Conservation (phyloP, 768 basidiomycete genomes). For the Rhizopogon vinicolor region DNA sequence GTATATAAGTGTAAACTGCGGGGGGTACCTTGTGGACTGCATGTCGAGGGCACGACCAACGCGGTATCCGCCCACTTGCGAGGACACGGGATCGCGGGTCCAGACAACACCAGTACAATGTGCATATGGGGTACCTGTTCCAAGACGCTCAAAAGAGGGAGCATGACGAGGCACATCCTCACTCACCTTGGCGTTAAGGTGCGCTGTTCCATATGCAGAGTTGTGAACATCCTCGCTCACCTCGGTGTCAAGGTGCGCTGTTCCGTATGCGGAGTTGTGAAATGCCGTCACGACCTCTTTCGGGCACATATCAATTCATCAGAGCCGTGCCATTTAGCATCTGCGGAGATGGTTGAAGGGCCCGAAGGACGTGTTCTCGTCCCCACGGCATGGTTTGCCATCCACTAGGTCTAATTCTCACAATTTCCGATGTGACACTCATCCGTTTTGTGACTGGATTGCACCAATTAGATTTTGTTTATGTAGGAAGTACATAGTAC, state of each 20-base stretch:
- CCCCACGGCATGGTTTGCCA: too few relatives aligned
- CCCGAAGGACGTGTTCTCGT: too few relatives aligned
- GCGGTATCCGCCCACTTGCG: conserved; percentile 3
- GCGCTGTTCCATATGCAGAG: not conserved
- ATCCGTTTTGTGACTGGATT: too few relatives aligned
- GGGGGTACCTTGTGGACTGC: not conserved
- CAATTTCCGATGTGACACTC: too few relatives aligned
- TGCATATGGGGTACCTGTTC: conserved; percentile 1
- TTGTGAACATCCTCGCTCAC: conserved; percentile 1
- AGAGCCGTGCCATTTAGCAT: too few relatives aligned
- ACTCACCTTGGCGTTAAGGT: conserved; percentile 1
- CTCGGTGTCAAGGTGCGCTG: not conserved
- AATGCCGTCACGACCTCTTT: too few relatives aligned
- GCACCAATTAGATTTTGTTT: not conserved
- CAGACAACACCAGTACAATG: not conserved
- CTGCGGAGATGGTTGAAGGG: too few relatives aligned
- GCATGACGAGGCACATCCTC: conserved; percentile 3
- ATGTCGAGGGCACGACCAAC: not conserved
- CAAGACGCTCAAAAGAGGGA: not conserved
- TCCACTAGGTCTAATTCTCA: too few relatives aligned
- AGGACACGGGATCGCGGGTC: not conserved
- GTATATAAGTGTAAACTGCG: not conserved
- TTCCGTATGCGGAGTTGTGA: not conserved
- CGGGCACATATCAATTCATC: too few relatives aligned
- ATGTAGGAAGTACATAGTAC: too few relatives aligned